phyloP scores from a whole-genome alignment of 345 rosid species.

The Syzygium aromaticum region DNA sequence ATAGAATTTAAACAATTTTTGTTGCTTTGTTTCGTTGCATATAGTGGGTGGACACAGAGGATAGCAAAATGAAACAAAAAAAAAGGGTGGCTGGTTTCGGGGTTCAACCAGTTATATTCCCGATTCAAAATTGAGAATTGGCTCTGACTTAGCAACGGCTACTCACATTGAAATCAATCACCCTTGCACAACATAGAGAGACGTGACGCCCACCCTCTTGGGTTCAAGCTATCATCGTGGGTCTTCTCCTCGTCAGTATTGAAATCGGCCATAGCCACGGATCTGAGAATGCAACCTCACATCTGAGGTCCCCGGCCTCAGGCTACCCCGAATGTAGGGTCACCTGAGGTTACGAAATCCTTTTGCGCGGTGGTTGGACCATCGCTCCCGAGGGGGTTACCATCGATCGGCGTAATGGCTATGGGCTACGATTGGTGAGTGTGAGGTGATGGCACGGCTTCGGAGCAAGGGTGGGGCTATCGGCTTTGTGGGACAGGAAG shows the following conservation, averaged over 20 bases:
- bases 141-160: background rate
- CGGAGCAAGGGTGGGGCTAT: background rate
- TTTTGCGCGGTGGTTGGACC: background rate
- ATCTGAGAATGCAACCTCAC: background rate
- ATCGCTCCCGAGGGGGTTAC: background rate
- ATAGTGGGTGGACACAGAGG: no score
- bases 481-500: background rate
- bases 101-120: background rate
- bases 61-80: no score
- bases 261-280: background rate
- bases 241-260: background rate
- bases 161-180: background rate
- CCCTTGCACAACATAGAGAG: background rate
- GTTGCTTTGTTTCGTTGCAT: no score
- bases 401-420: background rate
- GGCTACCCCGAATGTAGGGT: background rate
- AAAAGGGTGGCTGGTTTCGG: background rate
- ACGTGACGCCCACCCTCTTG: background rate
- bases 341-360: background rate
- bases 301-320: background rate
- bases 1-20: no score
- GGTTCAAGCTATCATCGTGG: accelerated
- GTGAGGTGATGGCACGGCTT: background rate
- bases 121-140: background rate
- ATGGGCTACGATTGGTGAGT: background rate